phyloP scores from a whole-genome alignment of 306 rosid species.

The Rubus parviflorus region DNA sequence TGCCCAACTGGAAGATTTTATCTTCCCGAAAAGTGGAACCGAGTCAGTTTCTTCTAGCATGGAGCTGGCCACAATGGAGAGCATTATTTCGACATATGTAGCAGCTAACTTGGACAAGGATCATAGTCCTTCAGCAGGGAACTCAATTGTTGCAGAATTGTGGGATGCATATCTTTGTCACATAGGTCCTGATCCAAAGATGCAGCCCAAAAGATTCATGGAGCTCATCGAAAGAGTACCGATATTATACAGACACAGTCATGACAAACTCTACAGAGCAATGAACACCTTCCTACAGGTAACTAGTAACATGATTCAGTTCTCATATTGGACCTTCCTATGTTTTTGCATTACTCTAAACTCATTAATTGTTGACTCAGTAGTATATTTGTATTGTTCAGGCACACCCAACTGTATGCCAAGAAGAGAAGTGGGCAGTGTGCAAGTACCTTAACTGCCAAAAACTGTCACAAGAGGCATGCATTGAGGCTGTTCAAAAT shows the following conservation, averaged over 20 bases:
- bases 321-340: not conserved
- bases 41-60: constrained; percentile 49
- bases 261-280: constrained; percentile 69
- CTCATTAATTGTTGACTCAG: not conserved
- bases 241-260: constrained; percentile 52
- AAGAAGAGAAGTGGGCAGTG: constrained; percentile 73
- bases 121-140: constrained; percentile 40
- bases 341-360: constrained; percentile 8
- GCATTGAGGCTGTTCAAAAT: constrained; percentile 92
- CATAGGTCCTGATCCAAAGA: constrained; percentile 50
- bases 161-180: constrained; percentile 76
- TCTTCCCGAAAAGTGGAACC: constrained; percentile 45
- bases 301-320: constrained; percentile 13
- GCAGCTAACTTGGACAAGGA: constrained; percentile 42
- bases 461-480: constrained; percentile 71
- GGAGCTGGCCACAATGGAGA: constrained; percentile 70
- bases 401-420: constrained; percentile 57
- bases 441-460: constrained; percentile 79
- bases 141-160: constrained; percentile 53
- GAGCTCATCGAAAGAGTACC: constrained; percentile 79
- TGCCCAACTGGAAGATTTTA: constrained; percentile 62
- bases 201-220: constrained; percentile 59
- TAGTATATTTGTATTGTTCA: constrained; percentile 28
- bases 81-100: constrained; percentile 51
- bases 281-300: constrained; percentile 67